Base-by-base conservation (phyloP, 441 rosid genomes). In the Populus tomentosa region DNA sequence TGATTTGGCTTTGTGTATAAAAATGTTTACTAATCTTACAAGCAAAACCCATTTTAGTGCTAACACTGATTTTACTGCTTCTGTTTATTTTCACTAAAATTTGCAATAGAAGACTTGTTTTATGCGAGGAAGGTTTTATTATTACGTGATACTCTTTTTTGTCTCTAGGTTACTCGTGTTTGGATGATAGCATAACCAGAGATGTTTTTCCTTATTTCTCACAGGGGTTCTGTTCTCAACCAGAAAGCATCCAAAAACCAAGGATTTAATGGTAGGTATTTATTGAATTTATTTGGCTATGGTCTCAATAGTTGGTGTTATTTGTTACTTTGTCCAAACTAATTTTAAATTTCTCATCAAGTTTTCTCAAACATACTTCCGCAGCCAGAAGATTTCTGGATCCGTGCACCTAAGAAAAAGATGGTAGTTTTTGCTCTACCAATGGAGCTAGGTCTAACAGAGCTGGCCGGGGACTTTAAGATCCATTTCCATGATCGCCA, bases 331-430 rank as follows among this genome's bases (percentile, higher is more conserved):
- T 36, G 68, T 62, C 67, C 26, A 46, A 36, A 69, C 42, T 61
- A 67, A 10, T 40, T 30, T 56, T 59, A 63, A 65, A 56, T 46
- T 38, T 70, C 75, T 82, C 70, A 82, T 77, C 78, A 70, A 62
- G 75, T 36, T 40, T n/a, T 42, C 53, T 46, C 30, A 69, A 50
- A 67, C 75, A 35, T 20, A 33, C 70, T 35, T 82, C 78, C 82
- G 42, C 88, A 91, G 98, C 97, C 98, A 42, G 93, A 92, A 83
- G 97, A 94, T 78, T 94, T 91, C 86, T 92, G 97, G 97, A 87
- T 92, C 35, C 92, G 82, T 50, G 89, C 91, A 67, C 91, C 89
- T 40, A 92, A 85, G 83, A 94, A 91, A 82, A 96, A 95, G 70
- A 82, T 90, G 9, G 72, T 90, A 73, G 91, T 92, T 72, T 94